phyloP scores from a whole-genome alignment of 805 yeast genomes.

The Sugiyamaella boreocaroliniensis region DNA sequence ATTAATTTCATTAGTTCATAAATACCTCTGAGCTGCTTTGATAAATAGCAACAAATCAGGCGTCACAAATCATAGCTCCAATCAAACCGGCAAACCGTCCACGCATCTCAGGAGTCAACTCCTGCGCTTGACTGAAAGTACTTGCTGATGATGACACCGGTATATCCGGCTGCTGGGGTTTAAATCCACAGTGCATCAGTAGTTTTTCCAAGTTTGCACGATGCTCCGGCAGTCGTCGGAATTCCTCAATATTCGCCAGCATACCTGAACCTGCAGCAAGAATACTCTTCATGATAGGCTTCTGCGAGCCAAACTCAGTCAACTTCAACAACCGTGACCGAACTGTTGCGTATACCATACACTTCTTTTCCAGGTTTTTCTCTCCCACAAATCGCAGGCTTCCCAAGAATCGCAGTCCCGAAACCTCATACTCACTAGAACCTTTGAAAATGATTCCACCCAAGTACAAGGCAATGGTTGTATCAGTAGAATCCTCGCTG shows the following conservation, averaged over 20 bases:
- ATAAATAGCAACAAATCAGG: neutral
- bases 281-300: slow-evolving; percentile 10
- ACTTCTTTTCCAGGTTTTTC: slow-evolving; percentile 12
- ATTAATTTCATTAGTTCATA: neutral
- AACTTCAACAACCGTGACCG: slow-evolving; percentile 15
- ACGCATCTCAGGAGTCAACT: neutral
- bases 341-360: slow-evolving; percentile 18
- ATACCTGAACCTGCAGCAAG: slow-evolving; percentile 14
- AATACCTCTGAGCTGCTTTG: neutral
- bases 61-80: neutral
- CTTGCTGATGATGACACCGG: neutral
- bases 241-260: slow-evolving; percentile 13
- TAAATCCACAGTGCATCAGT: slow-evolving; percentile 13
- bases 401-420: slow-evolving; percentile 18
- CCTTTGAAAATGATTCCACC: slow-evolving; percentile 22
- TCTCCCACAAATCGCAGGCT: slow-evolving; percentile 17
- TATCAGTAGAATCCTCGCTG: slow-evolving; percentile 12
- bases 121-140: neutral
- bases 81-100: slow-evolving; percentile 1
- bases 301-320: slow-evolving; percentile 16
- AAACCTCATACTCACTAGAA: slow-evolving; percentile 16
- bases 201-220: slow-evolving; percentile 7
- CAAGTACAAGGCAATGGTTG: slow-evolving; percentile 19
- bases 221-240: slow-evolving; percentile 8
- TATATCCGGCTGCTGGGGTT: neutral